These are phyloP conservation scores for Teratosphaeriaceae sp. DNA, from an alignment of 2,329 filamentous ascomycete species.

Conservation along the genomic window DNA sequence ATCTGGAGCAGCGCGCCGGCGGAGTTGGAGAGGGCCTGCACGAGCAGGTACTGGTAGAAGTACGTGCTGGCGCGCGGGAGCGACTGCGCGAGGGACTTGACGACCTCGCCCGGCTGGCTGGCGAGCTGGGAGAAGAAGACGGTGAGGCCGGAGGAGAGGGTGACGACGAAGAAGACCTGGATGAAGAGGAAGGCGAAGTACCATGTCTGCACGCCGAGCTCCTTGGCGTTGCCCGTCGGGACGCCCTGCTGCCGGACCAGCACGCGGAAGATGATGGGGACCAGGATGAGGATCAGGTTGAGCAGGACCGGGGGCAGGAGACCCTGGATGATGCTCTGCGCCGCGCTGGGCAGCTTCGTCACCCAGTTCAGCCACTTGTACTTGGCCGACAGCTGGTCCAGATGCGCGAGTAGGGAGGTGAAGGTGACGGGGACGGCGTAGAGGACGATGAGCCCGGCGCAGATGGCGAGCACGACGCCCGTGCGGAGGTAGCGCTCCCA, in stretches of 20 bases:
- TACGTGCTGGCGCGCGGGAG: conserved; percentile 87
- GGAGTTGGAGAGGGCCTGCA: conserved; percentile 75
- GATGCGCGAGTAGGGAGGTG: conserved; percentile 73
- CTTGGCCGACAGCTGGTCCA: conserved; percentile 60
- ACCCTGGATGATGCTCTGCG: conserved; percentile 71
- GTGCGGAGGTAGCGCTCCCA: conserved; percentile 80
- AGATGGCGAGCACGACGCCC: conserved; percentile 56
- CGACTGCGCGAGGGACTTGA: conserved; percentile 66
- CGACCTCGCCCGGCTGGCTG: conserved; percentile 57
- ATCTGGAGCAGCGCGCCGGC: conserved; percentile 75
- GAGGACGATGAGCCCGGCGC: conserved; percentile 70
- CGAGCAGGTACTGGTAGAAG: conserved; percentile 97
- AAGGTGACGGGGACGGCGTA: conserved; percentile 91
- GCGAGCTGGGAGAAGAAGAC: conserved; percentile 59
- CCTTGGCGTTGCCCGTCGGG: conserved; percentile 71
- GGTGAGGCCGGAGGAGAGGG: conserved; percentile 69
- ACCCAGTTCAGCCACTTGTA: conserved; percentile 68
- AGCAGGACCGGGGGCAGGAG: conserved; percentile 74
- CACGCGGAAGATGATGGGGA: conserved; percentile 71
- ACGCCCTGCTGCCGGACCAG: conserved; percentile 69
- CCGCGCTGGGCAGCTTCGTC: conserved; percentile 49
- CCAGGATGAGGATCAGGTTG: conserved; percentile 67
- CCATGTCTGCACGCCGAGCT: conserved; percentile 81
- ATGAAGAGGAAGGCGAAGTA: conserved; percentile 95
- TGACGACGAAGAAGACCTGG: conserved; percentile 88